Base-by-base conservation (phyloP, 2,329 filamentous ascomycete genomes). In the Fonsecaea multimorphosa region DNA sequence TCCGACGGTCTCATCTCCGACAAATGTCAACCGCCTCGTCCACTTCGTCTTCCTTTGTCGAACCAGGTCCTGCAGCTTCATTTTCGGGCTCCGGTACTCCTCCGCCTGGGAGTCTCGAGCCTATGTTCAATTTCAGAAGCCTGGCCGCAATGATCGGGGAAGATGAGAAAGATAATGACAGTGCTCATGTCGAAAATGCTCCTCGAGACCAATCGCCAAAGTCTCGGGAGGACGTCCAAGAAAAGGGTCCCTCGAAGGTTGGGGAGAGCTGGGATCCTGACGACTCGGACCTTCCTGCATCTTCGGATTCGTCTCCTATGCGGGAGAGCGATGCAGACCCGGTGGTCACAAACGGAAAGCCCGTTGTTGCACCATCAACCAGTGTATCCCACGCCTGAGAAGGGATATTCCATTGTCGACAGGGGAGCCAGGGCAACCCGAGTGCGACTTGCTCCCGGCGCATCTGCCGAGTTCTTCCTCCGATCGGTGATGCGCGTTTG, bases 121-220 rank as follows among this genome's bases (percentile, higher is more conserved):
- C 92, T 2, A 87, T 97, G 86, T 95, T 96, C 78, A 97, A 97
- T 76, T 97, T 97, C 75, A 85, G 88, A 63, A 97, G 92, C 71
- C 80, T 98, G 24, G 91, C 92, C 1, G 91, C 92, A 68, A 91
- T 96, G 76, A 91, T 97, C 32, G 91, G 89, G 0, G 87, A 85
- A 44, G 84, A 88, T 57, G 85, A 88, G 49, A 82, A 84, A 63
- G 74, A 74, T 8, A 76, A 76, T 6, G 74, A 73, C 60, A 72
- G 73, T 40, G 61, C 72, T 4, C 77, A 80, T 68, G 74, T 78
- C 38, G 80, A 81, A 68, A 70, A 79, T 63, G 71, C 70, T 52
- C 46, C 63, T 12, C 34, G 58, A 31, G 58, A 68, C 24, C 59
- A 58, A 2, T 67, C 64, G 3, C 61, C 63, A 38, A 46, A 36